phyloP scores from a whole-genome alignment of 2,329 filamentous ascomycete species.

The Arthrocladium fulminans region DNA sequence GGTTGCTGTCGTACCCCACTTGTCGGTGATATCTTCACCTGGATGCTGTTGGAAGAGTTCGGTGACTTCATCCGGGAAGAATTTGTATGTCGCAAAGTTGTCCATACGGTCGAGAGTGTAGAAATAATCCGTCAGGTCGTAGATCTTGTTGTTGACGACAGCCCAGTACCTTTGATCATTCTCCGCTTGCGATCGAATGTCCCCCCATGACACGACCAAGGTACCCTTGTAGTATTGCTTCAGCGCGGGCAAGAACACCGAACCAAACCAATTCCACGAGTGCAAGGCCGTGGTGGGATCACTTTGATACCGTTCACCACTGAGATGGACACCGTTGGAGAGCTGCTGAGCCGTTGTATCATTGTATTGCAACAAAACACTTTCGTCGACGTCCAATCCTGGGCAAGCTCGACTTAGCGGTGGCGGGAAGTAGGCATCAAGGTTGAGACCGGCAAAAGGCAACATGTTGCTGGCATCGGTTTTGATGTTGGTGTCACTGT shows the following conservation, averaged over 20 bases:
- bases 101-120: slow-evolving; percentile 57
- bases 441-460: slow-evolving; percentile 64
- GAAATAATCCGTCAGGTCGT: slow-evolving; percentile 89
- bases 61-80: slow-evolving; percentile 61
- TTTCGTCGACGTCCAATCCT: slow-evolving; percentile 56
- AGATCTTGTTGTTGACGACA: slow-evolving; percentile 65
- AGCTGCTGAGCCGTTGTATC: slow-evolving; percentile 54
- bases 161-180: slow-evolving; percentile 67
- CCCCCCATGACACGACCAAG: slow-evolving; percentile 59
- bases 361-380: slow-evolving; percentile 42
- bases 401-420: slow-evolving; percentile 68
- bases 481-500: slow-evolving; percentile 63
- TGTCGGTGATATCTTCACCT: slow-evolving; percentile 65
- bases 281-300: slow-evolving; percentile 51
- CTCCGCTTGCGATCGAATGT: slow-evolving; percentile 57
- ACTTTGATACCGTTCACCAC: slow-evolving; percentile 51
- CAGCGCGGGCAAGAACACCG: slow-evolving; percentile 67
- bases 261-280: slow-evolving; percentile 65
- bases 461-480: slow-evolving; percentile 59
- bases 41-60: slow-evolving; percentile 64
- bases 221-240: slow-evolving; percentile 80
- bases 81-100: slow-evolving; percentile 52
- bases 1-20: slow-evolving; percentile 47
- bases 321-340: slow-evolving; percentile 56
- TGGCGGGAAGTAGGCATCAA: slow-evolving; percentile 78